Evolutionary conservation across 345 rosid species (phyloP), one percentile per base, ranked within the genome.

Genomic region (Pugionium cornutum): DNA sequence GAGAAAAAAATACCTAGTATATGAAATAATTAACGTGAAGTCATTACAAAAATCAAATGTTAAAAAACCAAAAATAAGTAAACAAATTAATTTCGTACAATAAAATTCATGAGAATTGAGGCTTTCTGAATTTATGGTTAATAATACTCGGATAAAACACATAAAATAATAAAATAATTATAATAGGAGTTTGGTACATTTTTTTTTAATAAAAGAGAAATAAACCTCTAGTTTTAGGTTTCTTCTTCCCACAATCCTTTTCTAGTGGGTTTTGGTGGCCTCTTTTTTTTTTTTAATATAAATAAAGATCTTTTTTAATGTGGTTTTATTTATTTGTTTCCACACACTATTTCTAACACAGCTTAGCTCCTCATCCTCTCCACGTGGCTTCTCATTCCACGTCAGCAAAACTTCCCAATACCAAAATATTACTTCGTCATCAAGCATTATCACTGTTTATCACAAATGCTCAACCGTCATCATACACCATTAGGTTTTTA

Each of bases 121-220:
- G 45, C 41, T 63, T 63, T 71, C 3, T 55, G 40, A 71, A 56
- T 48, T 7, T 41, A 64, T 71, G 70, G 65, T 57, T 72, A 49
- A 33, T 49, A 62, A 18, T 18, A 18, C 18, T 63, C 64, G 28
- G 32, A 37, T 52, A 56, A 9, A 61, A 36, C 33, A 62, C 56
- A 27, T 34, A 32, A 18, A 28, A n/a, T 41, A 45, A 40, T 64
- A 63, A 41, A 48, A 64, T 33, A 70, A 49, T 50, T 30, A 47
- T 62, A 48, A 53, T 9, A 34, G 46, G 53, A 49, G 76, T 72
- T 49, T 72, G 70, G 70, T 50, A 56, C 65, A 7, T 34, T 62
- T 44, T 48, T 48, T 62, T 70, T 44, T 65, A 84, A 84, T 84
- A 84, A 84, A 72, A 76, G 88, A 74, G 88, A 73, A 70, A 55